Evolutionary conservation across 768 basidiomycete genomes (phyloP), one percentile per base, ranked within the genome.

Genomic region (Candolleomyces efflorescens): DNA sequence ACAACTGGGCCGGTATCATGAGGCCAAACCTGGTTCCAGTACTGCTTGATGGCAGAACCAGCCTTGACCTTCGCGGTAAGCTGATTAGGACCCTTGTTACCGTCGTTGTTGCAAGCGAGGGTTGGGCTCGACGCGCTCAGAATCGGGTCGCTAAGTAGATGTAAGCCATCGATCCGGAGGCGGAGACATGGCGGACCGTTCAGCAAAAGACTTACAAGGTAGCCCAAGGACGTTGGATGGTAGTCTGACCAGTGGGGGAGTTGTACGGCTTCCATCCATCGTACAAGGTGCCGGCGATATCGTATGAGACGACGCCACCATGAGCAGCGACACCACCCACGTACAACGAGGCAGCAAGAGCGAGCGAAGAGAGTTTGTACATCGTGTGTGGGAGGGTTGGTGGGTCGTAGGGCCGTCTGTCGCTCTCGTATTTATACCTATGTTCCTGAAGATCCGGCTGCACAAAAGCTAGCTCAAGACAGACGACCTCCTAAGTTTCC

Each of bases 1-100:
- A 79, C 78, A 73, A 75, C 73, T 3, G 78, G 78, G 10, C 78
- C 78, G 49, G 71, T 69, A 23, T 71, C 68, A 53, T 79, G 77
- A 23, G 77, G 76, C 77, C 77, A 79, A 32, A 70, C 64, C 36
- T 71, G 65, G 63, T 80, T 78, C 77, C 78, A 80, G 63, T 78
- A 78, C 0, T 75, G 76, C 4, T 71, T 74, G 55, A 80, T 70
- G 3, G 71, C 56, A 0, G 73, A 72, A 3, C 78, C 78, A 55
- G 78, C 78, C n/a, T 68, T 64, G 26, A 77, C 73, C 4, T 68
- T 69, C 0, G 75, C 77, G 6, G 78, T 78, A 32, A 78, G 65
- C 58, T 80, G 78, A 36, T 69, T 63, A 20, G 75, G 68, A n/a
- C 71, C 68, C 3, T 76, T 69, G 5, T 67, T 68, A 9, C 78